Evolutionary conservation across 768 basidiomycete species (phyloP).

Genomic region (Tephrocybe sp.): DNA sequence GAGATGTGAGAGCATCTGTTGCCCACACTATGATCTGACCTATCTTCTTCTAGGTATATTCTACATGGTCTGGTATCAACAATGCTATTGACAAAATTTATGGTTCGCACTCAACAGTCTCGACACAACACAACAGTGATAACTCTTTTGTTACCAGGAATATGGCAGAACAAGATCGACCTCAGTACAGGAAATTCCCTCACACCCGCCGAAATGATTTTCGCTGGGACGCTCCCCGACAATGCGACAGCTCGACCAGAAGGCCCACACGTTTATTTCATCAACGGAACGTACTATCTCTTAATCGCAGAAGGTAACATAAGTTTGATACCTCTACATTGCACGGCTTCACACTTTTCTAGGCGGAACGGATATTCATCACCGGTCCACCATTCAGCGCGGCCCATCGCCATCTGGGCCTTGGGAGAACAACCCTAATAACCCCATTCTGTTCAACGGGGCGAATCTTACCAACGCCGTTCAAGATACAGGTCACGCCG

Average conservation of each 20-base stretch:
- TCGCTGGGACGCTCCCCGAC: constrained; percentile 35
- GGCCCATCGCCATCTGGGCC: constrained; percentile 38
- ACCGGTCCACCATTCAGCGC: constrained; percentile 38
- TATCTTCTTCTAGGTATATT: constrained; percentile 26
- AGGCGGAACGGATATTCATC: constrained; percentile 36
- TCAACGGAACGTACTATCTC: constrained; percentile 39
- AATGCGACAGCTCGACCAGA: constrained; percentile 37
- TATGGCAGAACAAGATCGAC: constrained; percentile 41
- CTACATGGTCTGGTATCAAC: constrained; percentile 39
- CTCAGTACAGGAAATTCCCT: constrained; percentile 34
- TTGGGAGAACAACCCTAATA: constrained; percentile 39
- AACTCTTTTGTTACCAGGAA: constrained; percentile 27
- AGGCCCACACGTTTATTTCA: constrained; percentile 39
- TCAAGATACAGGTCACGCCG: constrained; percentile 38
- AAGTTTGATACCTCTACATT: background rate
- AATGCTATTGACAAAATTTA: constrained; percentile 42
- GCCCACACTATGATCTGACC: background rate
- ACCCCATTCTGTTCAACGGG: constrained; percentile 41
- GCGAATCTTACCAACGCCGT: constrained; percentile 32
- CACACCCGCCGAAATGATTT: constrained; percentile 35
- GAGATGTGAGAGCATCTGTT: constrained; percentile 24
- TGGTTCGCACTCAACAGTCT: constrained; percentile 20
- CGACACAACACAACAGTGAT: background rate
- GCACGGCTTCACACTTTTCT: background rate
- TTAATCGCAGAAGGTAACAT: constrained; percentile 37